phyloP scores from a whole-genome alignment of 2,329 filamentous ascomycete species.

The Bipolaris oryzae region DNA sequence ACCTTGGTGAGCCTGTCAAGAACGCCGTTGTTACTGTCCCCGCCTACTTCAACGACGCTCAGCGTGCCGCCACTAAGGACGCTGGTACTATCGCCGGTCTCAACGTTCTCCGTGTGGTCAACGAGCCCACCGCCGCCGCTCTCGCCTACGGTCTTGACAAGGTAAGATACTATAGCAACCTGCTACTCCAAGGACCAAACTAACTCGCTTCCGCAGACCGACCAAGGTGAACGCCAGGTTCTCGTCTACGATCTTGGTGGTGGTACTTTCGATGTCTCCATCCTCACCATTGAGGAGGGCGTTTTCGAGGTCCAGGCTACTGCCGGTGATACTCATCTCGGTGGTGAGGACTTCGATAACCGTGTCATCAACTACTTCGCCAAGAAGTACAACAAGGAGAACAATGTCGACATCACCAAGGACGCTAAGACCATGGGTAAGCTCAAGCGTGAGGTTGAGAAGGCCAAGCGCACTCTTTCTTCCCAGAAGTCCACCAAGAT shows the following conservation, averaged over 20 bases:
- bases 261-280: constrained; percentile 59
- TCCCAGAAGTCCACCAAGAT: constrained; percentile 92
- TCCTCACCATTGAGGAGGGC: constrained; percentile 85
- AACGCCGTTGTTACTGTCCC: constrained; percentile 93
- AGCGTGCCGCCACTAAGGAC: constrained; percentile 96
- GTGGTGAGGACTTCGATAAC: constrained; percentile 99
- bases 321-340: constrained; percentile 94
- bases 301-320: constrained; percentile 95
- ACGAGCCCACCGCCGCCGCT: constrained; percentile 94
- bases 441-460: constrained; percentile 98
- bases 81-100: constrained; percentile 90
- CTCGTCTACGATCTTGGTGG: constrained; percentile 53
- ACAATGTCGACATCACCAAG: constrained; percentile 89
- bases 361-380: constrained; percentile 94
- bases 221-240: constrained; percentile 48
- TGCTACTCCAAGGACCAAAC: background rate
- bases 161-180: background rate
- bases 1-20: constrained; percentile 81
- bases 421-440: constrained; percentile 98
- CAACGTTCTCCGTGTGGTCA: constrained; percentile 94
- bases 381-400: constrained; percentile 99
- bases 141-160: constrained; percentile 82
- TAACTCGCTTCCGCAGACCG: constrained; percentile 26
- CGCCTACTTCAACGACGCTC: constrained; percentile 98
- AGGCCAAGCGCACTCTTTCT: constrained; percentile 96